Base-by-base conservation (phyloP, 2,329 filamentous ascomycete species). In the Phaeosphaeriaceae sp. region DNA sequence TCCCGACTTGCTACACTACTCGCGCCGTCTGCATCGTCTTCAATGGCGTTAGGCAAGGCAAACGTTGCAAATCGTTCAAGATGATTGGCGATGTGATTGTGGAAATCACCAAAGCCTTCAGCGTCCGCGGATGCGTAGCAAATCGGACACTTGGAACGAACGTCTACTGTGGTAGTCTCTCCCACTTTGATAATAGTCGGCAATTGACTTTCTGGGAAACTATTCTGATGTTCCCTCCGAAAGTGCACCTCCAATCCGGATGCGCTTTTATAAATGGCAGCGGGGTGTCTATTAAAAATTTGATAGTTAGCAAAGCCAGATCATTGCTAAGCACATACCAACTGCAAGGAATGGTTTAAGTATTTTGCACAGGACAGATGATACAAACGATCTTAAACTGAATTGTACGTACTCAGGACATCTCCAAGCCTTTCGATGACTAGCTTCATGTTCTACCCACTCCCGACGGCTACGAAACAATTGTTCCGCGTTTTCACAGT, bases 381-480 rank as follows among this genome's bases (percentile, higher is more conserved):
- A n/a, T n/a, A n/a, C n/a, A n/a, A n/a, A n/a, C n/a, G n/a, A n/a
- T n/a, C n/a, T n/a, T n/a, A n/a, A n/a, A n/a, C n/a, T n/a, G n/a
- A n/a, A n/a, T n/a, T n/a, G n/a, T n/a, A n/a, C n/a, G n/a, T n/a
- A n/a, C n/a, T 72, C 67, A 0, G 68, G 68, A 34, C 71, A 74
- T 43, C 71, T 61, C 70, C 70, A 73, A 0, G 60, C 62, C 55
- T 70, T 72, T 17, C 71, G 63, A 47, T 74, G 71, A 20, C 54
- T 62, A n/a, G 64, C 65, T 59, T 74, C 70, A 38, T 74, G 71
- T 23, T 72, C 70, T 6, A 55, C 52, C 71, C 71, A 74, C 46
- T 74, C 70, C 20, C 70, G 60, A 2, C 71, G 68, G 46, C 68
- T 72, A 6, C 70, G 66, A 30, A 72, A 73, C 6, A 74, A 57